Base-by-base conservation (phyloP, 768 basidiomycete genomes). In the Leccinum pellstonianum region DNA sequence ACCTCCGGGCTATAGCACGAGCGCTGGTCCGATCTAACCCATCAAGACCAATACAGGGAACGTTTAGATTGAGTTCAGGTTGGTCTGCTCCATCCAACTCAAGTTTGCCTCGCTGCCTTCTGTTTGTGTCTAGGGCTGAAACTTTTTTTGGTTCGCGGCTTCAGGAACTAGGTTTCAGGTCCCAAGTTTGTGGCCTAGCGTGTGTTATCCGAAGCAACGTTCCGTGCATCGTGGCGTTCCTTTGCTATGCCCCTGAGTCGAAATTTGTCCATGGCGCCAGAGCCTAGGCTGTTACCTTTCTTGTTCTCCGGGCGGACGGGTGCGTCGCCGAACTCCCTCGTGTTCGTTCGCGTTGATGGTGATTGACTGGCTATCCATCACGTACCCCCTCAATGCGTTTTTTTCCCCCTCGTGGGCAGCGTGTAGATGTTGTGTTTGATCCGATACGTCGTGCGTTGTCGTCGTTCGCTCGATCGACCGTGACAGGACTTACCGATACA, bases 191-290 rank as follows among this genome's bases (percentile, higher is more conserved):
- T 10, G 41, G n/a, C 41, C n/a, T 43, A 3, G 17, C 9, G 10
- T 10, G 10, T 46, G 10, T 46, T 46, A 11, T 46, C 33, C 55
- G 46, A 25, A 48, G 53, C 23, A 55, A 54, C 49, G 35, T 46
- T 33, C 10, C 53, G 1, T 41, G 52, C 54, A 54, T 61, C 48
- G 55, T 64, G 58, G 59, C 59, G 52, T 54, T 57, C 54, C 49
- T 54, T 66, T 49, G 12, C 33, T 31, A 12, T 46, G 19, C 10
- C n/a, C 43, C 14, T 14, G 35, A 56, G 10, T 37, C 56, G 23
- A 12, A 33, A 38, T 38, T 38, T 17, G 38, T 4, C 38, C 38
- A 17, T 38, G 17, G 17, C 38, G 8, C 38, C 41, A 41, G 41
- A 41, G 41, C 41, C 38, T 17, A 0, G 38, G 38, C 38, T 17